These are phyloP conservation scores for Thermochaetoides thermophila DNA, from an alignment of 495 filamentous ascomycete species.

Conservation along the genomic window DNA sequence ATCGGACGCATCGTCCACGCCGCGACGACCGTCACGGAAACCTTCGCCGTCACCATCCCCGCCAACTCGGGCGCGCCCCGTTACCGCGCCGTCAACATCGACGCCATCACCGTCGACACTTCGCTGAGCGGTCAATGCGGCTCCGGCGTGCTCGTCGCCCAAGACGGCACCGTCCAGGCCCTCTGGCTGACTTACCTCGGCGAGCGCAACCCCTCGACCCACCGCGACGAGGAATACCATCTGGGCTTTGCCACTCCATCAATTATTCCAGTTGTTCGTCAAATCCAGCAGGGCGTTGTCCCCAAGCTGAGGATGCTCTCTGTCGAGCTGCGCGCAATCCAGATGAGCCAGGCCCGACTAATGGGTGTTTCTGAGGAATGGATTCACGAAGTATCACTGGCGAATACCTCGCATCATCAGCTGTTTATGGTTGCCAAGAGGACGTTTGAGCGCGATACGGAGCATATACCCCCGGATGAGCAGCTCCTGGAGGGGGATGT, in stretches of 20 bases:
- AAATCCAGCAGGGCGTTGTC: slow-evolving; percentile 63
- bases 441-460: slow-evolving; percentile 51
- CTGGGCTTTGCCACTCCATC: slow-evolving; percentile 83
- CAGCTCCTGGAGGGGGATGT: slow-evolving; percentile 81
- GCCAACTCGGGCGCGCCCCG: slow-evolving; percentile 82
- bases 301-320: slow-evolving; percentile 81
- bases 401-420: slow-evolving; percentile 84
- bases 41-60: slow-evolving; percentile 92
- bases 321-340: slow-evolving; percentile 84
- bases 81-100: slow-evolving; percentile 90
- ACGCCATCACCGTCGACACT: slow-evolving; percentile 95
- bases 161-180: slow-evolving; percentile 84
- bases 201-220: slow-evolving; percentile 59
- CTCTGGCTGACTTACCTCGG: slow-evolving; percentile 95
- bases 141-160: slow-evolving; percentile 79
- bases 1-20: slow-evolving; percentile 87
- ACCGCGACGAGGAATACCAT: slow-evolving; percentile 93
- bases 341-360: slow-evolving; percentile 94
- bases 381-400: slow-evolving; percentile 74
- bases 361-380: slow-evolving; percentile 96
- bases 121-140: slow-evolving; percentile 80
- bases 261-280: slow-evolving; percentile 65
- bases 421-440: slow-evolving; percentile 95
- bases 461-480: slow-evolving; percentile 28
- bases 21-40: slow-evolving; percentile 90